Conservation (phyloP, 164 flowering plant species). For the Vitis riparia region DNA sequence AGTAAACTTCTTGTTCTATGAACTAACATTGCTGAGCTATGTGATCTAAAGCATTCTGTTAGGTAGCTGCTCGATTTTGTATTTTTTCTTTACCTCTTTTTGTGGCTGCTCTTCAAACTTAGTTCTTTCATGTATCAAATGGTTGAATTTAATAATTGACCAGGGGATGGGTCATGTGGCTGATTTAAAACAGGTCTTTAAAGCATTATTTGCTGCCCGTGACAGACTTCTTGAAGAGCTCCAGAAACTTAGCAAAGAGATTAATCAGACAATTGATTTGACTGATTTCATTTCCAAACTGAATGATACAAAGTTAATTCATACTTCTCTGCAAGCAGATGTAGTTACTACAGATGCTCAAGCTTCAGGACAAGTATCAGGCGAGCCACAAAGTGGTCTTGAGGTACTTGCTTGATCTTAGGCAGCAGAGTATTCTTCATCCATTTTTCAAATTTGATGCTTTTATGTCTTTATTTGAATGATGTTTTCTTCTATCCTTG, state of each 20-base stretch:
- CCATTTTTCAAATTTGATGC: not conserved
- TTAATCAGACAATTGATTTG: slow-evolving; percentile 61
- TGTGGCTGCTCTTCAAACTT: not conserved
- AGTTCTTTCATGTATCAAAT: slow-evolving; percentile 2
- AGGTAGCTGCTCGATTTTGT: not conserved
- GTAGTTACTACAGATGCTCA: slow-evolving; percentile 24
- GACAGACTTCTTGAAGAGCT: slow-evolving; percentile 70
- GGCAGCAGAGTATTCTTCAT: slow-evolving; percentile 3
- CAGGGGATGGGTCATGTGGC: slow-evolving; percentile 37
- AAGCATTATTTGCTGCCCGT: slow-evolving; percentile 63
- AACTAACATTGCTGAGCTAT: no score
- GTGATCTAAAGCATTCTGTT: no score
- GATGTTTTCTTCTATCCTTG: slow-evolving; percentile 4
- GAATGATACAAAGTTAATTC: slow-evolving; percentile 33
- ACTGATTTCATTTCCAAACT: slow-evolving; percentile 43
- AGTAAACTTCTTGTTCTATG: no score
- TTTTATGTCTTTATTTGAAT: not conserved
- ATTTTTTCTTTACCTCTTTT: not conserved
- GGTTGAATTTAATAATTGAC: slow-evolving; percentile 8
- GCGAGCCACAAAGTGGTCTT: slow-evolving; percentile 33
- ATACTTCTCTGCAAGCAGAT: slow-evolving; percentile 22
- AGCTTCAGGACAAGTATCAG: slow-evolving; percentile 24
- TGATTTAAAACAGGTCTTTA: slow-evolving; percentile 44
- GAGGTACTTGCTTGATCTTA: slow-evolving; percentile 44
- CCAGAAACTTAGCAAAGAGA: slow-evolving; percentile 61